Percentiles rank a stretch among this genome's conserved stretches.
These are phyloP conservation scores for Flaveria linearis DNA, from an alignment of 129 eudicot species.

Conservation along the genomic window DNA sequence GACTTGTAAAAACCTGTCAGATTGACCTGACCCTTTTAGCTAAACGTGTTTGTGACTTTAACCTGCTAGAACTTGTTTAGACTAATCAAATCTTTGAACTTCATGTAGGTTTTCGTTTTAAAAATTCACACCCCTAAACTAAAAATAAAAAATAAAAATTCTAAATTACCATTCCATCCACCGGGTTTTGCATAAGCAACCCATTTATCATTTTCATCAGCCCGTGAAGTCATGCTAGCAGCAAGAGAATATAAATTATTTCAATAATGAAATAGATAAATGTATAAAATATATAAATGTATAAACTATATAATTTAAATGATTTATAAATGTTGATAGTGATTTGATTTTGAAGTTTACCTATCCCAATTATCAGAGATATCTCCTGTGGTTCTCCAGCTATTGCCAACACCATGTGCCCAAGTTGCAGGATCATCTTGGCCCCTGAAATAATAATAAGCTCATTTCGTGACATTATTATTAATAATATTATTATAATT, in stretches of 20 bases:
- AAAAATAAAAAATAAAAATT: background rate
- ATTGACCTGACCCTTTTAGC: background rate
- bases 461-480: constrained; percentile 15
- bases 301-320: background rate
- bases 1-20: background rate
- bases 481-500: background rate
- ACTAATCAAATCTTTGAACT: background rate
- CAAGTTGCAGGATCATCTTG: constrained; percentile 92
- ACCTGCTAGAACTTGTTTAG: background rate
- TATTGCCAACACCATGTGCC: constrained; percentile 72
- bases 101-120: background rate
- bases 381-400: constrained; percentile 99
- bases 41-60: background rate
- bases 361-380: constrained; percentile 67
- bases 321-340: background rate
- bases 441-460: constrained; percentile 60
- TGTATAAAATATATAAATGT: background rate
- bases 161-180: constrained; percentile 76
- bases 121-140: no score
- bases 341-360: background rate
- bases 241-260: background rate
- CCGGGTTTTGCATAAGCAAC: constrained; percentile 85
- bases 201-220: constrained; percentile 82
- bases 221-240: constrained; percentile 71
- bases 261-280: no score